Percentiles rank a stretch among this genome's conserved stretches.
phyloP scores from a whole-genome alignment of 352 stramenopile genomes.

The Globisporangium echinulatum region DNA sequence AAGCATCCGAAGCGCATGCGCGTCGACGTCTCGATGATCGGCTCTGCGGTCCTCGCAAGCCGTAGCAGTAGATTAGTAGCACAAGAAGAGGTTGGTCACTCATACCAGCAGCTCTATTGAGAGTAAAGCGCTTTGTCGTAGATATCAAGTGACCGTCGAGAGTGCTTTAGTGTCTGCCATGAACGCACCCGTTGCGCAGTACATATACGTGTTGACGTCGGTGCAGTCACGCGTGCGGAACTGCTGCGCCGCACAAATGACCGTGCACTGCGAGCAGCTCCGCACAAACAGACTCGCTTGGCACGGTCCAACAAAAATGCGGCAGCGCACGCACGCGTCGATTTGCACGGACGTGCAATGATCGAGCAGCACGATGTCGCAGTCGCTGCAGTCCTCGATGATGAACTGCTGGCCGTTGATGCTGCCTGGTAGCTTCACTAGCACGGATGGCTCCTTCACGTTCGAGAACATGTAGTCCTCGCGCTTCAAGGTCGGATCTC shows the following conservation, averaged over 20 bases:
- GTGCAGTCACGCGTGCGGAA: conserved; percentile 67
- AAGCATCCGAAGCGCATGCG: conserved; percentile 59
- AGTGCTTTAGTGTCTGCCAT: neutral
- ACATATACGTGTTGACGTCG: conserved; percentile 56
- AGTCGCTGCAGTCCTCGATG: conserved; percentile 63
- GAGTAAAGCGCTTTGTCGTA: neutral
- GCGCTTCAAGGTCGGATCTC: conserved; percentile 55
- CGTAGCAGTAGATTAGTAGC: no score
- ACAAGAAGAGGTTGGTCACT: no score
- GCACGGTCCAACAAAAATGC: conserved; percentile 63
- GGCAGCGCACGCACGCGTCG: conserved; percentile 62
- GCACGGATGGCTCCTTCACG: conserved; percentile 26
- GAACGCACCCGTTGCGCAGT: conserved; percentile 42
- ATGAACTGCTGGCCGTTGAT: conserved; percentile 80
- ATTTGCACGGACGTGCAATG: conserved; percentile 75
- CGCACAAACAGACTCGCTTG: conserved; percentile 66
- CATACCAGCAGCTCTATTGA: neutral
- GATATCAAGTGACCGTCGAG: neutral
- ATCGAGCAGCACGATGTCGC: conserved; percentile 74
- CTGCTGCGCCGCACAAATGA: conserved; percentile 66
- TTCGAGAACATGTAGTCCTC: conserved; percentile 67
- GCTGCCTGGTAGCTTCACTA: conserved; percentile 49
- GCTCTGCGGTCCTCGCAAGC: conserved; percentile 21
- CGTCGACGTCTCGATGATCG: conserved; percentile 63
- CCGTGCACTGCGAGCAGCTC: conserved; percentile 51